Percentiles rank a stretch among this genome's conserved stretches.
phyloP scores from a whole-genome alignment of 768 basidiomycete species.

The Naganishia kalamii region DNA sequence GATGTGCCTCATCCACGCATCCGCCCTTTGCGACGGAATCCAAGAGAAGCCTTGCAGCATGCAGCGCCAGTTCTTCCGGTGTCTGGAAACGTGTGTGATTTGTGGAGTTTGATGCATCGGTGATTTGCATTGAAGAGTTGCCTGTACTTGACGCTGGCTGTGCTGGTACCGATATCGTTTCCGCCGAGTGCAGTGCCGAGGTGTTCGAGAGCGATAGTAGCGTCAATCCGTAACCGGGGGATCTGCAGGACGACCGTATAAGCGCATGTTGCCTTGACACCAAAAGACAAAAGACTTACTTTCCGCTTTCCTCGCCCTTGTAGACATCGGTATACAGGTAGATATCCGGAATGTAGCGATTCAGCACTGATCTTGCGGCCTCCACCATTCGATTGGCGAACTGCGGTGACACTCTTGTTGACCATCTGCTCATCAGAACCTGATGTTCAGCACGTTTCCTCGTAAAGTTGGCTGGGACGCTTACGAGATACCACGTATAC shows the following conservation, averaged over 20 bases:
- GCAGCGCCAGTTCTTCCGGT: slow-evolving; percentile 86
- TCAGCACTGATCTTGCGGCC: slow-evolving; percentile 80
- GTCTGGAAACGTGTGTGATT: slow-evolving; percentile 49
- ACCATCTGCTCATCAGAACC: slow-evolving; percentile 35
- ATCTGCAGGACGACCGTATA: slow-evolving; percentile 58
- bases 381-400: slow-evolving; percentile 98
- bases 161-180: slow-evolving; percentile 70
- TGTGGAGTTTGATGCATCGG: background rate
- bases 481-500: slow-evolving; percentile 91
- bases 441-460: background rate
- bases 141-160: slow-evolving; percentile 6
- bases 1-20: slow-evolving; percentile 84
- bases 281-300: slow-evolving; percentile 54
- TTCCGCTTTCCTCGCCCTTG: slow-evolving; percentile 94
- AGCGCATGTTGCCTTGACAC: background rate
- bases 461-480: slow-evolving; percentile 42
- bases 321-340: slow-evolving; percentile 98
- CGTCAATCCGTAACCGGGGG: slow-evolving; percentile 89
- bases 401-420: slow-evolving; percentile 92
- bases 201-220: slow-evolving; percentile 89
- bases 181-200: slow-evolving; percentile 75
- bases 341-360: slow-evolving; percentile 94
- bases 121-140: slow-evolving; percentile 1
- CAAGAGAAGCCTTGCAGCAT: slow-evolving; percentile 71
- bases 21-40: slow-evolving; percentile 74